Conservation (phyloP, 202 grass and related monocot species). For the Thinopyrum obtusiflorum region DNA sequence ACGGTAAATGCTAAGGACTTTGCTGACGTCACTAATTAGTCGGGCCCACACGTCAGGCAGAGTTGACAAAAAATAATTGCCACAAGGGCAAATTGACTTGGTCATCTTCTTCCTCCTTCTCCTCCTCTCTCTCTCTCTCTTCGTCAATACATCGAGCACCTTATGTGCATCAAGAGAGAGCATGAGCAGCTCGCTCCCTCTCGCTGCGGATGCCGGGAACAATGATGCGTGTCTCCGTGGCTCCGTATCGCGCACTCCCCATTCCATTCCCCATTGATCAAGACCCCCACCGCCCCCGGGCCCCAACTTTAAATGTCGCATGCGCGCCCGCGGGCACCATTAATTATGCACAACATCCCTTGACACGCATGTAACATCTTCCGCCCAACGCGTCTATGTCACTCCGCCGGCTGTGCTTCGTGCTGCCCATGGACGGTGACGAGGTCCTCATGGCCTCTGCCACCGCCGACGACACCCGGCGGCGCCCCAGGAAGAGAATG, state of each 20-base stretch:
- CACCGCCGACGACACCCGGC: neutral
- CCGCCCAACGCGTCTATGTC: conserved; percentile 25
- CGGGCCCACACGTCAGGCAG: no score
- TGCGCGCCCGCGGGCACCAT: neutral
- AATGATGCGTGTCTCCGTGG: no score
- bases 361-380: conserved; percentile 1
- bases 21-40: no score
- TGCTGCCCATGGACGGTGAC: conserved; percentile 49
- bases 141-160: no score
- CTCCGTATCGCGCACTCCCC: neutral
- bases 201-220: no score
- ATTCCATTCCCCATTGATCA: conserved; percentile 16
- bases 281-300: conserved; percentile 18
- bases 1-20: no score
- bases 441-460: conserved; percentile 25
- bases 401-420: conserved; percentile 49
- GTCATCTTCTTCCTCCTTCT: no score
- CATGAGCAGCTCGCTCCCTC: no score
- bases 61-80: no score
- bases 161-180: no score
- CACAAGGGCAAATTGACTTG: no score
- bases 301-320: conserved; percentile 7
- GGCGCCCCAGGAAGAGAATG: neutral
- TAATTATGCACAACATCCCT: neutral
- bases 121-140: no score